A percentile compares a stretch with the other conserved stretches of the same genome.
Conservation (phyloP, 2,329 filamentous ascomycete species). For the Colletotrichum eremochloae region DNA sequence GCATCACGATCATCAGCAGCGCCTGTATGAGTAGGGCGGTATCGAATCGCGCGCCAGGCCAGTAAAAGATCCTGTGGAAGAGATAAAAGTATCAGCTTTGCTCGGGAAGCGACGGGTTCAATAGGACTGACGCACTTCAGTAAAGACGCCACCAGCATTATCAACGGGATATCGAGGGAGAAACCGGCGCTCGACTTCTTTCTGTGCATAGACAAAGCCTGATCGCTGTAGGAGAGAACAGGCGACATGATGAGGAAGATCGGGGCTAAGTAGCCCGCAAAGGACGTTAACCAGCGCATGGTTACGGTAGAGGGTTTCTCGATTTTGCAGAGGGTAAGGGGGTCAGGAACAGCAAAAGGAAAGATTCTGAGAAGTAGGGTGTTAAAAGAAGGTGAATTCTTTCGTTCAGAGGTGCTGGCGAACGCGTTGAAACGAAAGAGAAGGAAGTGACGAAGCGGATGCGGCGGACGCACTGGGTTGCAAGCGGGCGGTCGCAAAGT, state of each 20-base stretch:
- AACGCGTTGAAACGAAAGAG: constrained; percentile 34
- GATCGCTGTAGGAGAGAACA: constrained; percentile 75
- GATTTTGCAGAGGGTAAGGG: constrained; percentile 6
- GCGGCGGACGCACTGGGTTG: constrained; percentile 18
- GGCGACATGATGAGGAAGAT: constrained; percentile 74
- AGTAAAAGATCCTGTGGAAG: constrained; percentile 75
- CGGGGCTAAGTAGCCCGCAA: constrained; percentile 71
- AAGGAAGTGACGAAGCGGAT: constrained; percentile 35
- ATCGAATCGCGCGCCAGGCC: constrained; percentile 76
- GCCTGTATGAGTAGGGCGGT: constrained; percentile 73
- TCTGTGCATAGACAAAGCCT: constrained; percentile 74
- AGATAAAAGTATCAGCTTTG: constrained; percentile 28
- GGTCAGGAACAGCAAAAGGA: neutral
- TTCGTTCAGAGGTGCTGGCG: constrained; percentile 4
- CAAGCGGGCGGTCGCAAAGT: constrained; percentile 32
- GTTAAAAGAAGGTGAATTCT: neutral
- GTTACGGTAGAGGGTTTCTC: constrained; percentile 3
- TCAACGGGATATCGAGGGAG: constrained; percentile 78
- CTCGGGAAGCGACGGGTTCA: constrained; percentile 10
- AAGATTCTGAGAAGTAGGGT: neutral
- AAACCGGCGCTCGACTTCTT: constrained; percentile 75
- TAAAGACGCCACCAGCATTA: constrained; percentile 78
- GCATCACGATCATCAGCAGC: constrained; percentile 74
- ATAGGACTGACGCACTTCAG: constrained; percentile 63
- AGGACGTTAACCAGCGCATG: constrained; percentile 39